Base-by-base conservation (phyloP, 164 flowering plant genomes). In the Berberis thunbergii region DNA sequence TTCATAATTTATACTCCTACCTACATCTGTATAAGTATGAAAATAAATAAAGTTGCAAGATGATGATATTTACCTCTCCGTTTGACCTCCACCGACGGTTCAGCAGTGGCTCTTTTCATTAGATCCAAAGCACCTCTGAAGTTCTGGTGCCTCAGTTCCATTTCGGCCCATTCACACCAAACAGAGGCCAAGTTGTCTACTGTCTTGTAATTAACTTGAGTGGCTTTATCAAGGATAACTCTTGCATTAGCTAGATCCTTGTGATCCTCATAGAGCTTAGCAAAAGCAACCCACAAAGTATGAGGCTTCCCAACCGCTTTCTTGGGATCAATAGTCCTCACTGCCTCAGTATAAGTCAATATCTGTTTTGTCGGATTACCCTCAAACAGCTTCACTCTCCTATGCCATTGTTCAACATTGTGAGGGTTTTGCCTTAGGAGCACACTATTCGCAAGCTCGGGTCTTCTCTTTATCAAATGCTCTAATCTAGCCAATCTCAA, bases 161-260 rank as follows among this genome's bases (percentile, higher is more conserved):
- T 91, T 74, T 94, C 98, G 0, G 95, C 95, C 97, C 97, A 94
- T 63, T 86, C 98, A 71, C 97, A 88, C 95, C 96, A 94, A 44
- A 94, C 63, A 65, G 91, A 87, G 9, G 98, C 98, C 53, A 94
- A 73, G 76, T 94, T 80, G 75, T 94, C 98, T 57, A 91, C 87
- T 4, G 88, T 59, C 66, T 94, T 94, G 73, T 80, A 90, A 49
- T 82, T 84, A 41, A 90, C 98, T 66, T 94, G 98, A 54, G 87
- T 97, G n/a, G 96, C 97, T 73, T 90, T 91, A 10, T 94, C 98
- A 73, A 88, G 86, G 41, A 94, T 84, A 4, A 91, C 95, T 65
- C 98, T 83, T 5, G 98, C 95, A 83, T 94, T 91, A 26, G 74
- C 79, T 43, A 87, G 49, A 72, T 91, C 97, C 3, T 79, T 84